Evolutionary conservation across 2,329 filamentous ascomycete species (phyloP).

Genomic region (Didymella pinodella): DNA sequence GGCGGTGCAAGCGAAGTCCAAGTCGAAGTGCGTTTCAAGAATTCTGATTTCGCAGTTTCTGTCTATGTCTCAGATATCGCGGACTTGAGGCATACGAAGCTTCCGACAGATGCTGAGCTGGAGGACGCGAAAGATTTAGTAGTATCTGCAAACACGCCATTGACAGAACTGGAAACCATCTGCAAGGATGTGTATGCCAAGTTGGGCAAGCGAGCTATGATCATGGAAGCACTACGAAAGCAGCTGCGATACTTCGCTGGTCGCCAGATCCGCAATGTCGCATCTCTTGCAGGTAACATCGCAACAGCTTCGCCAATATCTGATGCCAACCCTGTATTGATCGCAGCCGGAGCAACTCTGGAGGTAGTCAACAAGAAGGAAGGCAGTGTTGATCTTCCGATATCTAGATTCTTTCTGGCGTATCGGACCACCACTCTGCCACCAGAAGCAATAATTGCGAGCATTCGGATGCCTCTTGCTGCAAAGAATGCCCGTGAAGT

Average conservation of each 20-base stretch:
- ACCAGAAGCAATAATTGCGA: conserved; percentile 79
- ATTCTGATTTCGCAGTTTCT: conserved; percentile 84
- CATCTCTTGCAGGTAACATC: conserved; percentile 90
- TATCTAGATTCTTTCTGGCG: conserved; percentile 87
- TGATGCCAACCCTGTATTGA: conserved; percentile 89
- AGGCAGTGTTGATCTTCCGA: conserved; percentile 66
- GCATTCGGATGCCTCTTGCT: conserved; percentile 77
- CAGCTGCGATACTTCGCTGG: conserved; percentile 94
- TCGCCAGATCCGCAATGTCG: conserved; percentile 92
- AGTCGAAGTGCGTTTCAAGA: conserved; percentile 98
- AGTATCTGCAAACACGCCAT: conserved; percentile 86
- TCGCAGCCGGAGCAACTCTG: conserved; percentile 81
- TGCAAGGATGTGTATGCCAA: conserved; percentile 73
- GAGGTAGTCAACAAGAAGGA: conserved; percentile 77
- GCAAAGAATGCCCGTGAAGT: conserved; percentile 76
- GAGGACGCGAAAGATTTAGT: conserved; percentile 61
- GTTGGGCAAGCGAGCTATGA: conserved; percentile 47
- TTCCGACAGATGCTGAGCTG: conserved; percentile 39
- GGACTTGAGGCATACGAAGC: conserved; percentile 73
- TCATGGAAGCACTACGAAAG: conserved; percentile 76
- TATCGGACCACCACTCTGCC: conserved; percentile 85
- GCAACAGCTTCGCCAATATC: conserved; percentile 95
- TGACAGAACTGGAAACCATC: conserved; percentile 88
- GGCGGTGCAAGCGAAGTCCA: conserved; percentile 95
- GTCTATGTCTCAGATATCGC: conserved; percentile 92